phyloP scores from a whole-genome alignment of 345 rosid species.

The Eutrema heterophyllum region DNA sequence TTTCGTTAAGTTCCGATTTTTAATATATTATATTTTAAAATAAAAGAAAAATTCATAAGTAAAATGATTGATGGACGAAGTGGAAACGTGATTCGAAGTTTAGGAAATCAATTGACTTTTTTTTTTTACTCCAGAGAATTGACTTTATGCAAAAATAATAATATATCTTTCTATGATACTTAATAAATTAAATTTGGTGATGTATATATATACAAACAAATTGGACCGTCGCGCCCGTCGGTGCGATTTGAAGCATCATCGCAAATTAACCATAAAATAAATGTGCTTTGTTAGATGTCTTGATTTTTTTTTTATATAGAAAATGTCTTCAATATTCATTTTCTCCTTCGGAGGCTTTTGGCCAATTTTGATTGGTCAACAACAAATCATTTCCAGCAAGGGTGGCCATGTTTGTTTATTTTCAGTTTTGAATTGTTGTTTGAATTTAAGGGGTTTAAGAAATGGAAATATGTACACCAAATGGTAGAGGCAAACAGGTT shows the following conservation, averaged over 20 bases:
- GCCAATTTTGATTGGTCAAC: neutral
- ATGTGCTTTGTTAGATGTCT: constrained; percentile 13
- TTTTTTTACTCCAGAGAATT: neutral
- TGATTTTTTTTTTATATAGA: neutral
- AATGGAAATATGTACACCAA: neutral
- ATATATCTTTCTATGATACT: neutral
- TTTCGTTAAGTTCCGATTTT: neutral
- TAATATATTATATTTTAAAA: neutral
- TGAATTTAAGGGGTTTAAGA: neutral
- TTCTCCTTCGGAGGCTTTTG: neutral
- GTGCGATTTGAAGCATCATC: constrained; percentile 1
- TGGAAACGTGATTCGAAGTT: constrained; percentile 16
- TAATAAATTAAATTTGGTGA: neutral
- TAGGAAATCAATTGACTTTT: constrained; percentile 8
- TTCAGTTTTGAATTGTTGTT: neutral
- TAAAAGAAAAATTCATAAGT: neutral
- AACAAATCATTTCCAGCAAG: neutral
- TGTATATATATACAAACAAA: neutral
- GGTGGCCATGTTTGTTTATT: neutral
- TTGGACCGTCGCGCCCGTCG: constrained; percentile 30
- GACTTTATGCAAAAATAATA: neutral
- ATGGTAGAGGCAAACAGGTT: too few species aligned
- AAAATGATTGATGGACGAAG: constrained; percentile 22
- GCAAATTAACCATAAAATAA: constrained; percentile 20
- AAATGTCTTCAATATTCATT: neutral